Evolutionary conservation across 1,284 basidiomycete genomes (phyloP).

Genomic region (Cryptococcus sp.): DNA sequence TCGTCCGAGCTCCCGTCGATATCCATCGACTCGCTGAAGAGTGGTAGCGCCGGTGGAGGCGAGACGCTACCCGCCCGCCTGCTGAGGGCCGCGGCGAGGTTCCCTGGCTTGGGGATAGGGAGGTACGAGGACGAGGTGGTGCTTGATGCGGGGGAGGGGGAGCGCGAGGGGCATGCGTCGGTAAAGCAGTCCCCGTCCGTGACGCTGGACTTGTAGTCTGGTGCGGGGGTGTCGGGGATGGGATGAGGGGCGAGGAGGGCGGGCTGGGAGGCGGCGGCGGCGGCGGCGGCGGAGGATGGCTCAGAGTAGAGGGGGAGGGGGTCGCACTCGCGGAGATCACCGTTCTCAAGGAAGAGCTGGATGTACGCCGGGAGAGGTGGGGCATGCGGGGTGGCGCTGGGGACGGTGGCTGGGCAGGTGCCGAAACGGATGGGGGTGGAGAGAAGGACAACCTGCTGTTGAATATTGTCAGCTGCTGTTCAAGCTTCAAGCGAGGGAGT

Average conservation of each 20-base stretch:
- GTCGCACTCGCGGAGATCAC: conserved; percentile 41
- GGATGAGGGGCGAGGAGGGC: neutral
- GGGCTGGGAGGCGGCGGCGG: neutral
- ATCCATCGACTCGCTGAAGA: conserved; percentile 5
- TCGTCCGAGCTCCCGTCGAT: conserved; percentile 5
- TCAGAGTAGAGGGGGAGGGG: conserved; percentile 39
- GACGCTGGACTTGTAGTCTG: conserved; percentile 6
- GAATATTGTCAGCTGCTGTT: neutral
- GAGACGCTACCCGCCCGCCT: conserved; percentile 3
- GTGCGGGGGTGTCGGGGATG: neutral
- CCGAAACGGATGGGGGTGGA: conserved; percentile 43
- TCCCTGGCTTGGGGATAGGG: neutral
- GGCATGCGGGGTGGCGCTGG: neutral
- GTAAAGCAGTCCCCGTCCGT: neutral
- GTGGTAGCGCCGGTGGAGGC: neutral
- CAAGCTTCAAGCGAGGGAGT: neutral
- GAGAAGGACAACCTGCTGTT: conserved; percentile 30
- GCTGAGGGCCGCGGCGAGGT: neutral
- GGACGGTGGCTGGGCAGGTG: conserved; percentile 26
- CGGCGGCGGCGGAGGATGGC: neutral
- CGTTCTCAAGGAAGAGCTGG: conserved; percentile 47
- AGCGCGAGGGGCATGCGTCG: conserved; percentile 3
- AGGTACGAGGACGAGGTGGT: neutral
- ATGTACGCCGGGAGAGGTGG: conserved; percentile 39
- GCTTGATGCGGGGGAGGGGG: conserved; percentile 2